Conservation (phyloP, 2,329 filamentous ascomycete genomes). For the Alternaria panax region DNA sequence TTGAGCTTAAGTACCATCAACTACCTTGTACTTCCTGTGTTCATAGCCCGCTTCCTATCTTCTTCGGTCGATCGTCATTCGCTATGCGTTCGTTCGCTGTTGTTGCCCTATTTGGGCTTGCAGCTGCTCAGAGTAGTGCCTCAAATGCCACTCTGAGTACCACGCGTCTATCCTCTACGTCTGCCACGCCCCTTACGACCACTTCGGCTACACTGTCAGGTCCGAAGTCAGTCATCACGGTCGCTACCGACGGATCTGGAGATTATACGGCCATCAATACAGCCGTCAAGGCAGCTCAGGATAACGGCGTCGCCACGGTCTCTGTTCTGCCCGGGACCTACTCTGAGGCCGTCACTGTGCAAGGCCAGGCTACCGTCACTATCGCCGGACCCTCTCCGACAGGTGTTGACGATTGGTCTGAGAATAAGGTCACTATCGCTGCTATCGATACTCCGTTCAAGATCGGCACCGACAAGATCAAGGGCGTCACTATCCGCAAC, state of each 20-base stretch:
- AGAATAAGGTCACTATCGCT: conserved; percentile 51
- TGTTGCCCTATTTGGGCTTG: conserved; percentile 22
- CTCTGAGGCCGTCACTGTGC: conserved; percentile 52
- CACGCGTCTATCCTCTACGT: conserved; percentile 3
- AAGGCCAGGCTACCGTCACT: conserved; percentile 53
- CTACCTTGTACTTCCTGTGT: conserved; percentile 1
- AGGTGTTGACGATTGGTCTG: conserved; percentile 40
- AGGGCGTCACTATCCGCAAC: conserved; percentile 49
- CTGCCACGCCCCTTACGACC: not conserved
- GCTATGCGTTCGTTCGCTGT: conserved; percentile 21
- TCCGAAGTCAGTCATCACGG: conserved; percentile 49
- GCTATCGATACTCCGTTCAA: conserved; percentile 36
- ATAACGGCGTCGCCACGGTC: conserved; percentile 53
- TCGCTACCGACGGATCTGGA: conserved; percentile 54
- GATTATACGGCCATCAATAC: conserved; percentile 57
- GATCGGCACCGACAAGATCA: conserved; percentile 38
- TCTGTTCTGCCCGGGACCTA: conserved; percentile 57
- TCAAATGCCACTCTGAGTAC: conserved; percentile 9
- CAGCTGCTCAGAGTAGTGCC: conserved; percentile 22
- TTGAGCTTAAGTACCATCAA: conserved; percentile 6
- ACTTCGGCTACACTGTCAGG: conserved; percentile 13
- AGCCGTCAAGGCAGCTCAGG: conserved; percentile 55
- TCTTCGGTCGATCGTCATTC: conserved; percentile 10
- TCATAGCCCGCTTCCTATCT: conserved; percentile 1
- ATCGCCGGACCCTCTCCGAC: conserved; percentile 47